A percentile compares a stretch with the other conserved stretches of the same genome.
phyloP scores from a whole-genome alignment of 2,329 filamentous ascomycete genomes.

The Ophiognomonia clavigignenti-juglandacearum region DNA sequence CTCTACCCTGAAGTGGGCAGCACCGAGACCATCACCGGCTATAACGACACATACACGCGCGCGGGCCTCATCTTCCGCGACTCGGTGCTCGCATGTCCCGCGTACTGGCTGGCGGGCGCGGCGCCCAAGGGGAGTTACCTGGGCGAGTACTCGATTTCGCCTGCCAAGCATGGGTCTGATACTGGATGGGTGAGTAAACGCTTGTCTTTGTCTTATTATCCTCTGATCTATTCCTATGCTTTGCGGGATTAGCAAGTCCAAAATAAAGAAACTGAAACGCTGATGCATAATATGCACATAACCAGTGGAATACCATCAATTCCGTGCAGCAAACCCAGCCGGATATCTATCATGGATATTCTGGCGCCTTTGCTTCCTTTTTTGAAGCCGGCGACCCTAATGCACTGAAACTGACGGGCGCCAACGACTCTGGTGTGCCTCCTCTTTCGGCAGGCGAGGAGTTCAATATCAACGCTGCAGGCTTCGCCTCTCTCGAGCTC shows the following conservation, averaged over 20 bases:
- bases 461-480: slow-evolving; percentile 43
- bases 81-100: slow-evolving; percentile 54
- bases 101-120: slow-evolving; percentile 48
- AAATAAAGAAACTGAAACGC: not conserved
- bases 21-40: slow-evolving; percentile 40
- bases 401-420: slow-evolving; percentile 46
- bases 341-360: slow-evolving; percentile 49
- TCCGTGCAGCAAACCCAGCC: slow-evolving; percentile 45
- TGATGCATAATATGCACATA: not conserved
- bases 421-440: slow-evolving; percentile 39
- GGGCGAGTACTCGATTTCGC: slow-evolving; percentile 54
- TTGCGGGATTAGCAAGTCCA: not conserved
- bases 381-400: slow-evolving; percentile 57
- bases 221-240: no score
- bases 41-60: slow-evolving; percentile 45
- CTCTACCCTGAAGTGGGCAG: slow-evolving; percentile 44
- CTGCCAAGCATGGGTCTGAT: slow-evolving; percentile 55
- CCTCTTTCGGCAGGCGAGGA: slow-evolving; percentile 35
- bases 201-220: not conserved
- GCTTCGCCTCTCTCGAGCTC: slow-evolving; percentile 36
- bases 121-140: slow-evolving; percentile 44
- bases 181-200: slow-evolving; percentile 44
- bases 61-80: slow-evolving; percentile 56
- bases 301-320: slow-evolving; percentile 53
- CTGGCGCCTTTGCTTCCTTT: slow-evolving; percentile 56